Percentiles rank a stretch among this genome's conserved stretches.
phyloP scores from a whole-genome alignment of 1,284 basidiomycete genomes.

The Austroboletus niveus region DNA sequence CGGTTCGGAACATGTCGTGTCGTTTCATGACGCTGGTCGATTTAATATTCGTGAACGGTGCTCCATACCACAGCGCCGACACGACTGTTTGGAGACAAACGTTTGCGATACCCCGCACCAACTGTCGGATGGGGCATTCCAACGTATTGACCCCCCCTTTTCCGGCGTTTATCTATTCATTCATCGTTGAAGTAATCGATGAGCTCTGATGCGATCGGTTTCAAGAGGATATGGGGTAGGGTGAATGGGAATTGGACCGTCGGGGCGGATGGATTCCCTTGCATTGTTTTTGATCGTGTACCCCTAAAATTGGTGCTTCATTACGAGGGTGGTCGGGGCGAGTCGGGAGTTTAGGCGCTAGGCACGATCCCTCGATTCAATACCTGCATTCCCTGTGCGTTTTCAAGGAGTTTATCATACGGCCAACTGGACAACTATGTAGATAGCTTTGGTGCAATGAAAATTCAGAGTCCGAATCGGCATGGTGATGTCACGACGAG shows the following conservation, averaged over 20 bases:
- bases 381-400: too few species aligned
- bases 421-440: too few species aligned
- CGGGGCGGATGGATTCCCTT: neutral
- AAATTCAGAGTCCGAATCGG: too few species aligned
- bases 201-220: neutral
- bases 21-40: neutral
- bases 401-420: too few species aligned
- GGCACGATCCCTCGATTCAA: too few species aligned
- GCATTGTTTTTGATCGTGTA: neutral
- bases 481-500: too few species aligned
- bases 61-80: neutral
- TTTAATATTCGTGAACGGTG: slow-evolving; percentile 1
- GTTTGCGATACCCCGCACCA: neutral
- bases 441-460: too few species aligned
- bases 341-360: neutral
- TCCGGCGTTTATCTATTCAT: neutral
- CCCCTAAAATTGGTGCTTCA: neutral
- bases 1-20: neutral
- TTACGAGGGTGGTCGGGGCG: too few species aligned
- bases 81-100: neutral
- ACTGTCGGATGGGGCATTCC: neutral
- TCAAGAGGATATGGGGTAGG: neutral
- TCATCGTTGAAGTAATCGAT: neutral
- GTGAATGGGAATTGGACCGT: neutral
- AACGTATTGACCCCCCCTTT: neutral